Base-by-base conservation (phyloP, 2,329 filamentous ascomycete genomes). In the Podosphaera aphanis region DNA sequence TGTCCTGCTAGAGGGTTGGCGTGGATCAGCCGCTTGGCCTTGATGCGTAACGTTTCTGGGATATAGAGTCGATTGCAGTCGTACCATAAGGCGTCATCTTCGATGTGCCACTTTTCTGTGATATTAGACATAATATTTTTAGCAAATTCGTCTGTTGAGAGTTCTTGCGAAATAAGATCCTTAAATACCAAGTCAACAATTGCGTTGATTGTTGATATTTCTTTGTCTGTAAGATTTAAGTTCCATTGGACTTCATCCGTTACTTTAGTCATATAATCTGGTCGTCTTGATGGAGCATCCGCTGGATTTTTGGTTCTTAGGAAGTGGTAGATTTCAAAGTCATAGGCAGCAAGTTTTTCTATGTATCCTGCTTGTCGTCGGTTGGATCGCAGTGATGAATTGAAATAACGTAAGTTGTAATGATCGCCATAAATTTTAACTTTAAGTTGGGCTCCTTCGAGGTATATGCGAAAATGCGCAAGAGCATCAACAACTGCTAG, bases 301-400 rank as follows among this genome's bases (percentile, higher is more conserved):
- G 23, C 41, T 16, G n/a, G 23, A 20, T 43, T 33, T 33, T 20
- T 43, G n/a, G 8, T 31, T 18, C 23, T 25, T 19, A n/a, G 25
- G n/a, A 31, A 43, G 25, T 43, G 41, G 23, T 43, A 43, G 8
- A 43, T 43, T 8, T 43, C n/a, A 21, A 43, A 43, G 10, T 43
- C 25, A 43, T 43, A 43, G 1, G 25, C 41, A 2, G 41, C 23
- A 10, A 43, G 25, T 15, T 43, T 43, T 31, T 43, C 25, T 16
- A 43, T 43, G 25, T 43, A 43, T 4, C 25, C 25, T 11, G 41
- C 23, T 43, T 43, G 41, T 31, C 23, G 1, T 18, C 23, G 2
- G 18, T 43, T 43, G 15, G 41, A 25, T 20, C 41, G 23, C 5
- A 43, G 3, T 18, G 23, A 31, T 8, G 41, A 18, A 18, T 43